Evolutionary conservation across 1,284 basidiomycete genomes (phyloP).

Genomic region (Rhodotorula sp.): DNA sequence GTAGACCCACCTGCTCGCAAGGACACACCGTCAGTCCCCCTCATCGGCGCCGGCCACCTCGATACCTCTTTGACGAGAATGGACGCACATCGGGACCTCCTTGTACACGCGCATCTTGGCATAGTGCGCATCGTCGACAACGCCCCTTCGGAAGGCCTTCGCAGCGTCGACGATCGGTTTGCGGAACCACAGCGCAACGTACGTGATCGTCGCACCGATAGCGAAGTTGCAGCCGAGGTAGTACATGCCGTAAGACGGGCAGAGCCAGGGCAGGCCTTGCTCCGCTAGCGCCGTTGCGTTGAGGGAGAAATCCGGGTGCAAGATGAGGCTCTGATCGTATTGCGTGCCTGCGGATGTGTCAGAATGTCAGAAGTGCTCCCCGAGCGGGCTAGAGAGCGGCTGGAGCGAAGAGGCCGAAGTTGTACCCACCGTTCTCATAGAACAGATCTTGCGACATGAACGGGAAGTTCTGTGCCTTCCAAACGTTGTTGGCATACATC

Average conservation of each 20-base stretch:
- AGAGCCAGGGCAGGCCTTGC: conserved; percentile 35
- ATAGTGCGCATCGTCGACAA: conserved; percentile 61
- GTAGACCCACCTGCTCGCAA: conserved; percentile 54
- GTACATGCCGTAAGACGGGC: conserved; percentile 26
- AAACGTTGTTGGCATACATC: conserved; percentile 55
- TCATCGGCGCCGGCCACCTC: too few species aligned
- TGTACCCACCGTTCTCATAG: conserved; percentile 54
- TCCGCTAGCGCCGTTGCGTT: conserved; percentile 60
- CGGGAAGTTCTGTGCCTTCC: conserved; percentile 55
- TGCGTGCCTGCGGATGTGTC: conserved; percentile 50
- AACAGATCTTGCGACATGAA: conserved; percentile 66
- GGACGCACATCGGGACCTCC: conserved; percentile 62
- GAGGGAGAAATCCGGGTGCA: conserved; percentile 82
- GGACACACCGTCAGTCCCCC: neutral
- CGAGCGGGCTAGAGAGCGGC: too few species aligned
- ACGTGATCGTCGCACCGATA: conserved; percentile 54
- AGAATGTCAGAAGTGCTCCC: neutral
- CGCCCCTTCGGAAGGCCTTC: conserved; percentile 47
- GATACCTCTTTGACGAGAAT: neutral
- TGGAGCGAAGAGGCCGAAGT: neutral
- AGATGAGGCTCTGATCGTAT: conserved; percentile 62
- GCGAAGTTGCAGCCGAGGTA: conserved; percentile 42
- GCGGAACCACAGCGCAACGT: conserved; percentile 53
- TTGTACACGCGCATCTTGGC: conserved; percentile 56
- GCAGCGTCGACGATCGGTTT: conserved; percentile 51